Evolutionary conservation across 495 filamentous ascomycete species (phyloP).

Genomic region (Cercophora samala): DNA sequence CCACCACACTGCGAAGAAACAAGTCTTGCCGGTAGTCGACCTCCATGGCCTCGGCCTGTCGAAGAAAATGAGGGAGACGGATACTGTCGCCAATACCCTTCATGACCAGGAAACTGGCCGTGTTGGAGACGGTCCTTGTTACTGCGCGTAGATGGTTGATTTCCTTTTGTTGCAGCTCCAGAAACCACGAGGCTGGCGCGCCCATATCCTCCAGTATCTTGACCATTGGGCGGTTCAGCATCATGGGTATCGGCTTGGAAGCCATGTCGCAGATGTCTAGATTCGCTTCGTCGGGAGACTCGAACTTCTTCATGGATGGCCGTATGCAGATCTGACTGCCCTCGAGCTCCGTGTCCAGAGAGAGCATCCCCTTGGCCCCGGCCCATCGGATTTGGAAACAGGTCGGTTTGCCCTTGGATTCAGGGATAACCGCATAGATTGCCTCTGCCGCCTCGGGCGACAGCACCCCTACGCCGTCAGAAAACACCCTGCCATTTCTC

Average conservation of each 20-base stretch:
- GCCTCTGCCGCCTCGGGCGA: constrained; percentile 54
- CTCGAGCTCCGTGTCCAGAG: constrained; percentile 56
- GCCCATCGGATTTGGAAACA: constrained; percentile 69
- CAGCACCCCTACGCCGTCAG: constrained; percentile 74
- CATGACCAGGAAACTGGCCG: constrained; percentile 57
- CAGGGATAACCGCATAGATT: constrained; percentile 48
- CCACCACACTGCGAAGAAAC: constrained; percentile 62
- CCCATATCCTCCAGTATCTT: constrained; percentile 76
- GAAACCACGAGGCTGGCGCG: constrained; percentile 54
- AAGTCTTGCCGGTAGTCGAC: constrained; percentile 60
- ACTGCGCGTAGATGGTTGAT: constrained; percentile 56
- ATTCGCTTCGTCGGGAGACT: constrained; percentile 46
- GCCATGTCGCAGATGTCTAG: constrained; percentile 74
- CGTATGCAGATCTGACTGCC: constrained; percentile 58
- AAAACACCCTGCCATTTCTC: constrained; percentile 57
- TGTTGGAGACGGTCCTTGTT: constrained; percentile 52
- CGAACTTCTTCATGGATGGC: constrained; percentile 75
- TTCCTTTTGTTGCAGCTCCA: constrained; percentile 55
- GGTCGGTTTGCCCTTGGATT: constrained; percentile 49
- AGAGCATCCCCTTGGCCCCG: constrained; percentile 71
- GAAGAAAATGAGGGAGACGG: constrained; percentile 57
- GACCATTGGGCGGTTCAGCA: constrained; percentile 73
- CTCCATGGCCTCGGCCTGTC: constrained; percentile 47
- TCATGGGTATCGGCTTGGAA: constrained; percentile 60
- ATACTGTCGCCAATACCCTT: constrained; percentile 54